Evolutionary conservation across 2,329 filamentous ascomycete genomes (phyloP).

Genomic region (Trichoderma lentiforme): DNA sequence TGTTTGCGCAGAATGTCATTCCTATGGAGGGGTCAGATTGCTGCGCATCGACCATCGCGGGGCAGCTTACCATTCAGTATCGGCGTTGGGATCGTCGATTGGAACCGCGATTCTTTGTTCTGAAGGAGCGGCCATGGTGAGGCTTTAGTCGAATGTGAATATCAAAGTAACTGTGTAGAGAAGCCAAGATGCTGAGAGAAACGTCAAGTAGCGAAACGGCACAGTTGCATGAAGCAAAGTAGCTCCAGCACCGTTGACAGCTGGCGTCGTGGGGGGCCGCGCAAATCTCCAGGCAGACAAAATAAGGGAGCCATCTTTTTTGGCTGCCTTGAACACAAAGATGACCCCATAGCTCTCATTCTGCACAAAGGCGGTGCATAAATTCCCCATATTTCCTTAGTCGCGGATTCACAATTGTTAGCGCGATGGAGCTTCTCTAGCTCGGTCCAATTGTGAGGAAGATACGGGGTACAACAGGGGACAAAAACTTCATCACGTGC

Average conservation of each 20-base stretch:
- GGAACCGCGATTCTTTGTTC: slow-evolving; percentile 73
- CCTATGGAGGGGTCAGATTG: slow-evolving; percentile 50
- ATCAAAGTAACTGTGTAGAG: not conserved
- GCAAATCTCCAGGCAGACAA: slow-evolving; percentile 10
- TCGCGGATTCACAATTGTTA: slow-evolving; percentile 17
- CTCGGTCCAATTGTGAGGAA: slow-evolving; percentile 23
- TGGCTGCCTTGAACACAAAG: slow-evolving; percentile 1
- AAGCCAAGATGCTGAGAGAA: not conserved
- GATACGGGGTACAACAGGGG: not conserved
- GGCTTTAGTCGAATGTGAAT: no score
- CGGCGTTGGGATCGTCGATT: slow-evolving; percentile 91
- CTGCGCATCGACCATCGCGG: slow-evolving; percentile 23
- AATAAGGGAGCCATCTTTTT: not conserved
- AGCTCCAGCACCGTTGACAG: not conserved
- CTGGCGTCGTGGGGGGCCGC: slow-evolving; percentile 4
- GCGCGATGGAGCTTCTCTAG: slow-evolving; percentile 9
- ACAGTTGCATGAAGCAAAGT: not conserved
- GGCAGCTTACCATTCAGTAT: slow-evolving; percentile 82
- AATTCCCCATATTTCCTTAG: slow-evolving; percentile 6
- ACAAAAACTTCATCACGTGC: slow-evolving; percentile 34
- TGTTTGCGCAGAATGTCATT: slow-evolving; percentile 98
- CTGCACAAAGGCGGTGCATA: not conserved
- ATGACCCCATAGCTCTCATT: not conserved
- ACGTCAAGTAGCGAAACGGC: not conserved
- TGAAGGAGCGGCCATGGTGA: slow-evolving; percentile 56